Evolutionary conservation across 169 alveolate genomes (phyloP), one percentile per base, ranked within the genome.

Genomic region (Besnoitia besnoiti): DNA sequence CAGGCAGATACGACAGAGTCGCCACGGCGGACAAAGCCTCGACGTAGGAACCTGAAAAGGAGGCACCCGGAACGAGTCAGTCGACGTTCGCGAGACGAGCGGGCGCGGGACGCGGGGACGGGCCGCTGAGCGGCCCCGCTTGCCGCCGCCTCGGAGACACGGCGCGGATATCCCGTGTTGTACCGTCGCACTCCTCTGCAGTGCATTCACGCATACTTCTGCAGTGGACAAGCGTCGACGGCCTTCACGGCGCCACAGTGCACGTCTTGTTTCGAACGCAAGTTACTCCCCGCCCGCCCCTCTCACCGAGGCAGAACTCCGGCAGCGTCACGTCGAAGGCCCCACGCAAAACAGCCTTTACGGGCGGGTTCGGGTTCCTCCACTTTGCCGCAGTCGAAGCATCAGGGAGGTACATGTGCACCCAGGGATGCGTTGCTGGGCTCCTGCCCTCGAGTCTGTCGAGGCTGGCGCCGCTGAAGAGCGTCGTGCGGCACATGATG

Each of bases 11-110:
- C 40, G 59, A 40, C 40, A 77, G 47, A 19, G 87, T 39, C 87
- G 40, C 14, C 87, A 77, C 87, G 19, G 87, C 87, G 19, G 87
- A 77, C 49, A 77, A 55, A 35, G 87, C 87, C 40, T 77, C 87
- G 5, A 77, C 59, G 59, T 77, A 77, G 61, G 87, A 77, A 8
- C 87, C 87, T 77, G 87, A 5, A 67, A 67, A 30, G 44, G 80
- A 30, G n/a, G 44, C 80, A 67, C 46, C 39, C 67, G 59, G 7
- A 10, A 7, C 16, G 59, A 55, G 4, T 5, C 67, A 55, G 5
- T 10, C 27, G 67, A 21, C 67, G 24, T 19, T 16, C 27, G n/a
- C n/a, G n/a, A n/a, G n/a, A n/a, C n/a, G n/a, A n/a, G n/a, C n/a
- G n/a, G n/a, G n/a, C n/a, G n/a, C n/a, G n/a, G n/a, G n/a, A n/a